Conservation (phyloP, 805 yeast species). For the Saccharomycopsis sp. region DNA sequence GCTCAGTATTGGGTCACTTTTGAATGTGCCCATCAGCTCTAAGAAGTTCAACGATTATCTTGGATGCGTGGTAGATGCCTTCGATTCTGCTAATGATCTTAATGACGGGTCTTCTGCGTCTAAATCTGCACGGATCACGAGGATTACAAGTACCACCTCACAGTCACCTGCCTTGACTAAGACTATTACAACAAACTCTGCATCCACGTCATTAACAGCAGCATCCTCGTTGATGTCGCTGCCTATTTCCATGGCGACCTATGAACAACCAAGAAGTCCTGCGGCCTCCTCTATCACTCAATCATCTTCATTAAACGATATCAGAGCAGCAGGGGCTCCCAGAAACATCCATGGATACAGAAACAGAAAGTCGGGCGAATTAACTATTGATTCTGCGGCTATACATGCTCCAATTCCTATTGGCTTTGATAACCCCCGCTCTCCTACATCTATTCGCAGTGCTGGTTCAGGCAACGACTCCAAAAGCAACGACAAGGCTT, state of each 20-base stretch:
- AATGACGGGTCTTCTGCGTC: not conserved
- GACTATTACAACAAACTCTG: not conserved
- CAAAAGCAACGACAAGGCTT: not conserved
- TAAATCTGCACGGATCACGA: not conserved
- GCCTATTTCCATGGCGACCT: not conserved
- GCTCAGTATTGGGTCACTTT: conserved; percentile 13
- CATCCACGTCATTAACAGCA: not conserved
- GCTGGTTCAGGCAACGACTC: not conserved
- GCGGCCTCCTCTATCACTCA: not conserved
- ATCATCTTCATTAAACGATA: not conserved
- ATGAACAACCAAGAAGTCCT: not conserved
- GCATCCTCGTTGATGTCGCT: not conserved
- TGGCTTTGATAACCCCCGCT: not conserved
- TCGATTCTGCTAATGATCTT: not conserved
- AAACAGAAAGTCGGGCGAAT: not conserved
- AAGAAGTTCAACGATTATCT: conserved; percentile 6
- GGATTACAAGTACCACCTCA: not conserved
- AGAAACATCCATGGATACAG: not conserved
- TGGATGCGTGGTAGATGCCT: not conserved
- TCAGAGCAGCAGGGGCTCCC: not conserved
- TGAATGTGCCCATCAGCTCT: conserved; percentile 8
- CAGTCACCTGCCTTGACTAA: not conserved
- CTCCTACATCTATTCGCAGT: not conserved
- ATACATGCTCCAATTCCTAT: not conserved
- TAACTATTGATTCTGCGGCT: not conserved